Evolutionary conservation across 257 asterid genomes (phyloP).

Genomic region (Misopates orontium): DNA sequence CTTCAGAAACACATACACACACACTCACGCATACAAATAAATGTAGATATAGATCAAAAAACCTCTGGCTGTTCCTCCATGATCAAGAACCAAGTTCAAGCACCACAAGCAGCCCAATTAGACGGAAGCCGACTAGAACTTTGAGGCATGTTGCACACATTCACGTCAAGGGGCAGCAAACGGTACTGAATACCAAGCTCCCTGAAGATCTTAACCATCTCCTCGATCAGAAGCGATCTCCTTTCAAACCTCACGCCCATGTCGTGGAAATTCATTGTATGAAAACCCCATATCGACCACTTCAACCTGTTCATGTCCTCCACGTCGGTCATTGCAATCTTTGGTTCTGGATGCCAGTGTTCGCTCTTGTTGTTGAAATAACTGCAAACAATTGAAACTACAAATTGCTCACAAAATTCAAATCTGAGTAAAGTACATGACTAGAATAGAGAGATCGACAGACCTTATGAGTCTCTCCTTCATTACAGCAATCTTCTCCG

Average conservation of each 20-base stretch:
- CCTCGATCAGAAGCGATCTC: constrained; percentile 50
- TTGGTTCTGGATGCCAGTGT: constrained; percentile 47
- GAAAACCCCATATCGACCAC: constrained; percentile 52
- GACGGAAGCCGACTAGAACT: constrained; percentile 5
- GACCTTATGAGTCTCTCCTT: constrained; percentile 42
- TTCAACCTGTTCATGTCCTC: constrained; percentile 41
- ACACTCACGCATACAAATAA: too few species aligned
- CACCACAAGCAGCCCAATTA: neutral
- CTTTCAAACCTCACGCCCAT: constrained; percentile 45
- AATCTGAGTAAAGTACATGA: neutral
- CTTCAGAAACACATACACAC: too few species aligned
- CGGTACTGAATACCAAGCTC: constrained; percentile 55
- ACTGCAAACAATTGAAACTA: constrained; percentile 22
- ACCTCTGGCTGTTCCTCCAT: too few species aligned
- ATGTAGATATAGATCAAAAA: too few species aligned
- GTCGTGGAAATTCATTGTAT: constrained; percentile 52
- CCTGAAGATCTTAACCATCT: constrained; percentile 45
- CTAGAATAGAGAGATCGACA: neutral
- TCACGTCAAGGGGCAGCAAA: constrained; percentile 49
- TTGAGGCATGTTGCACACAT: constrained; percentile 29
- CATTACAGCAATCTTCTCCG: constrained; percentile 38
- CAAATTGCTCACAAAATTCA: neutral
- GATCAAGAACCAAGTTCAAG: neutral
- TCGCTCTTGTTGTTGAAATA: constrained; percentile 50
- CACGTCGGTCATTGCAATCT: constrained; percentile 37